phyloP scores from a whole-genome alignment of 805 yeast species.

The Isabelozyma heimii region DNA sequence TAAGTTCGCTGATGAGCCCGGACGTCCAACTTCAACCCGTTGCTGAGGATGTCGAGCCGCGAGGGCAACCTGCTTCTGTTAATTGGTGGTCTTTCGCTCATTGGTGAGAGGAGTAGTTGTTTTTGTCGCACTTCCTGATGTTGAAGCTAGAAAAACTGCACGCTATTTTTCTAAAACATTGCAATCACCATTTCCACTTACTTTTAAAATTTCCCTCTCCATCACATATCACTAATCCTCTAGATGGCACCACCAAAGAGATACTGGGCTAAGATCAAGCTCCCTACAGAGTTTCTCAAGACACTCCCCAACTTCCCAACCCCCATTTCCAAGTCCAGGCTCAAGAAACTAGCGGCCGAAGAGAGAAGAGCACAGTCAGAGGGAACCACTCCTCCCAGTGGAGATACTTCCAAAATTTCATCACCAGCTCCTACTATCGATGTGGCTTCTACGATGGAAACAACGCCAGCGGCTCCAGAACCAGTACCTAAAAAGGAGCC shows the following conservation, averaged over 20 bases:
- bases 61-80: slow-evolving; percentile 24
- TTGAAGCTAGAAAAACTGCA: neutral
- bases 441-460: neutral
- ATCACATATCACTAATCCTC: neutral
- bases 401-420: slow-evolving; percentile 17
- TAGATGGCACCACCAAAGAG: slow-evolving; percentile 37
- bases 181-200: neutral
- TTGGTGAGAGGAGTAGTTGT: neutral
- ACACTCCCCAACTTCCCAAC: slow-evolving; percentile 34
- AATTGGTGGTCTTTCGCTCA: neutral
- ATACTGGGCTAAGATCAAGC: slow-evolving; percentile 29
- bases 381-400: neutral
- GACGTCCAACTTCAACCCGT: slow-evolving; percentile 46
- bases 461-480: neutral
- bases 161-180: neutral
- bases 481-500: neutral
- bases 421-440: slow-evolving; percentile 21
- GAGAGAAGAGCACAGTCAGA: slow-evolving; percentile 15
- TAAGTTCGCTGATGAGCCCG: slow-evolving; percentile 79
- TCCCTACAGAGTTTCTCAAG: slow-evolving; percentile 26
- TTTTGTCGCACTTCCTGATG: neutral
- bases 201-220: neutral
- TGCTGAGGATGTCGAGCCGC: slow-evolving; percentile 34
- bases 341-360: slow-evolving; percentile 30
- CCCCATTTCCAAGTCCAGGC: slow-evolving; percentile 28